Conservation (phyloP, 176 grass and related monocot genomes). For the Carex littledalei region DNA sequence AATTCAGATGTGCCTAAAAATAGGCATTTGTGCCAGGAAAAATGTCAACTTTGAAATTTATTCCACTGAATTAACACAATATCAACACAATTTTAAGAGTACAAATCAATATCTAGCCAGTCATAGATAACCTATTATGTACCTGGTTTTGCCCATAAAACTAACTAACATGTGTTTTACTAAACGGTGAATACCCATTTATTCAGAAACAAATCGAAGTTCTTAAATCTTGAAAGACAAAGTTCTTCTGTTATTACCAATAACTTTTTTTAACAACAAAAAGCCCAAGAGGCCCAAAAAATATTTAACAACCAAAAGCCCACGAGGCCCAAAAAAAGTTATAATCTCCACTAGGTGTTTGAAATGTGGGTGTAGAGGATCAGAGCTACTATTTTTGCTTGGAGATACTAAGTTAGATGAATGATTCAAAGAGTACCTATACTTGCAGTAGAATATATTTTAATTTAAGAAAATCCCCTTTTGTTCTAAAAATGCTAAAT, state of each 20-base stretch:
- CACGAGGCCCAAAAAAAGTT: neutral
- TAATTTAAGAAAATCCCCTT: neutral
- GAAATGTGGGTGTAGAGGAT: neutral
- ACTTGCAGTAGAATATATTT: neutral
- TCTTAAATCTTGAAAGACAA: neutral
- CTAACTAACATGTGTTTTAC: neutral
- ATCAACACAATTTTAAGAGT: neutral
- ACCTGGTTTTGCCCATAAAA: neutral
- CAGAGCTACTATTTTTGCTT: neutral
- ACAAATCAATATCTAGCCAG: neutral
- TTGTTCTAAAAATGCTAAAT: neutral
- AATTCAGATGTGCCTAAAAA: constrained; percentile 13
- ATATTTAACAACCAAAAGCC: neutral
- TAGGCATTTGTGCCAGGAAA: neutral
- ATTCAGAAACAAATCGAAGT: neutral
- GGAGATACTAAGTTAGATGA: neutral
- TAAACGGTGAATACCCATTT: neutral
- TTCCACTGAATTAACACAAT: neutral
- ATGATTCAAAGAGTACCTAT: neutral
- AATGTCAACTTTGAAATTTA: neutral
- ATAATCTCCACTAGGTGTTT: neutral
- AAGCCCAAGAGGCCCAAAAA: neutral
- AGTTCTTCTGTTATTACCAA: neutral
- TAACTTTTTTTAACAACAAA: neutral
- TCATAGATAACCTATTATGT: neutral